Conservation (phyloP, 345 rosid species). For the sweet orange (Citrus sinensis) region DNA sequence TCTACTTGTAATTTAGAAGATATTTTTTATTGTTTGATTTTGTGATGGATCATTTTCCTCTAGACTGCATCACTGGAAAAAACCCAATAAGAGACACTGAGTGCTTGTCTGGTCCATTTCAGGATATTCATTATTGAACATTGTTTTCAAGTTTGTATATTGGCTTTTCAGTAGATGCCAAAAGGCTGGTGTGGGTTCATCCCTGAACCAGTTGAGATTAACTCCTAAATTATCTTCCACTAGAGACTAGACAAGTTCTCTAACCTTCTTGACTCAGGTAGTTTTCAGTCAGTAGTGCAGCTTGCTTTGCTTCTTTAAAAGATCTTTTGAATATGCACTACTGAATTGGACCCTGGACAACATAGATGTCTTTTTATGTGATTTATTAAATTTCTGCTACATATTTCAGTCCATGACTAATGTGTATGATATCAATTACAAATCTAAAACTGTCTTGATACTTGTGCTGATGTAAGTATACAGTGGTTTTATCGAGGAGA, state of each 20-base stretch:
- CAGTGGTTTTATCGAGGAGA: background rate
- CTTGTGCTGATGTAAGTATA: background rate
- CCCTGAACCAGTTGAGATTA: background rate
- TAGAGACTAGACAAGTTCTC: background rate
- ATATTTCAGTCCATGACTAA: background rate
- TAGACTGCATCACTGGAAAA: conserved; percentile 1
- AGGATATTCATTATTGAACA: background rate
- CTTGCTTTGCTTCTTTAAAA: background rate
- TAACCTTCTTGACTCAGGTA: background rate
- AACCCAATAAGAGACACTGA: background rate
- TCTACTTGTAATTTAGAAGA: background rate
- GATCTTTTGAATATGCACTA: background rate
- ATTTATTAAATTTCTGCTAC: background rate
- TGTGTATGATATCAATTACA: background rate
- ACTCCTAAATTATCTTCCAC: background rate
- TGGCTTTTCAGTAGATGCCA: background rate
- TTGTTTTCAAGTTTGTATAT: background rate
- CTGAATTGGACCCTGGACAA: background rate
- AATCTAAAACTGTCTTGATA: background rate
- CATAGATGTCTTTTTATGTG: background rate
- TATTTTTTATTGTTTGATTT: background rate
- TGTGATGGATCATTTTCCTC: background rate
- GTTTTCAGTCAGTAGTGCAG: background rate
- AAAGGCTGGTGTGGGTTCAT: background rate
- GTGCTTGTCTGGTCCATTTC: background rate